Evolutionary conservation across 1,139 yeast species (phyloP), one percentile per base, ranked within the genome.

Genomic region (Suhomyces yuchorum): DNA sequence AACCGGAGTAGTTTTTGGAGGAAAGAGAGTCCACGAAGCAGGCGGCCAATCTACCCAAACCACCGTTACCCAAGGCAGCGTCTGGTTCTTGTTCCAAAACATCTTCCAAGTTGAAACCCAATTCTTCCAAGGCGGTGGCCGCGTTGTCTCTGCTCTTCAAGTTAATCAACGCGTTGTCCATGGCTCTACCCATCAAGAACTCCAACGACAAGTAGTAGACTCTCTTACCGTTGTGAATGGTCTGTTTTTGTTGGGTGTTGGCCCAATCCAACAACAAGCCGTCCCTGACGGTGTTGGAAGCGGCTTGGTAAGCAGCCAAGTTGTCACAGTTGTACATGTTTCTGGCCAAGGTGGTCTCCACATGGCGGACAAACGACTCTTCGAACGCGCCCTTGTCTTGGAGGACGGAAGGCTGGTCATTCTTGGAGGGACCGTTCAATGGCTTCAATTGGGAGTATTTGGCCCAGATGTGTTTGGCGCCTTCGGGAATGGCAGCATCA

Each of bases 1-100:
- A 91, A 45, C 96, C 96, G 28, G 96, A 91, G 66, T 88, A 89
- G 66, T 89, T 85, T 57, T 87, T 85, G 7, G 96, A 84, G 32
- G 96, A 83, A 63, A 92, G 73, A 1, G 97, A 89, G 70, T 92
- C 97, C 47, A 92, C 82, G 63, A 89, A 91, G 70, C 97, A 91
- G 35, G 97, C 97, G 34, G 97, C 97, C 62, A 92, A 76, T 66
- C 97, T 82, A 52, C 97, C 98, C 51, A 92, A 75, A 53, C 98
- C 98, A 65, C 97, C 97, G 61, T 92, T 92, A 62, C 97, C 97
- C 49, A 91, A 78, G 19, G 92, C 97, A 14, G 97, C 96, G 67
- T 92, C 97, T 0, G 96, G 95, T 68, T 92, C 97, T 61, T 87
- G 84, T 47, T 84, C 83, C 58, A 91, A 74, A 26, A 92, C 79